Evolutionary conservation across 495 filamentous ascomycete species (phyloP), one percentile per base, ranked within the genome.

Genomic region (Achaetomiella virescens): DNA sequence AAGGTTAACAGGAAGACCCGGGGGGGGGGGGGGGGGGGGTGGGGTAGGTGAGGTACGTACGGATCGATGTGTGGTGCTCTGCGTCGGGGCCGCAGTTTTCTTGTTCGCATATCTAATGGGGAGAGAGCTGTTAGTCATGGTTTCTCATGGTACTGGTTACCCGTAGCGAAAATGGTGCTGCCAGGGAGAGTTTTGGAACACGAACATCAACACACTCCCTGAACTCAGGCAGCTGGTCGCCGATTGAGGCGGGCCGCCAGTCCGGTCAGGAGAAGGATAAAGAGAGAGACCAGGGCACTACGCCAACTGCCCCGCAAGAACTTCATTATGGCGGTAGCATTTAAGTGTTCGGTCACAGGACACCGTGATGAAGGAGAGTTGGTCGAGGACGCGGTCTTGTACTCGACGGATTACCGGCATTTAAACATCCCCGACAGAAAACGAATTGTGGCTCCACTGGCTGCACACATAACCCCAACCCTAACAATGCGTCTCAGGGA

Each of bases 141-240:
- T 15, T 1, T 7, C 14, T 3, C 17, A 17, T 7, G 25, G 42
- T 40, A 27, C 3, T 15, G 36, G 35, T 17, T 51, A 20, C 29
- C 21, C 35, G 18, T 21, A 14, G 48, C 36, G 6, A 25, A n/a
- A n/a, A 11, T 5, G 33, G 12, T 3, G 17, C 2, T 31, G 49
- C 27, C 27, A 31, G 17, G 27, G 7, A 33, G 58, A n/a, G n/a
- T n/a, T n/a, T n/a, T n/a, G 42, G 35, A 35, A 33, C 54, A 71
- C 74, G 43, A 52, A 96, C 92, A 78, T 90, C 66, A 48, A 98
- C 84, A 71, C 93, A 98, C 72, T 89, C 79, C 63, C 75, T 80
- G 70, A 98, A 98, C 61, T 96, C 92, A 12, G 90, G 89, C 42
- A 97, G 76, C 46, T 84, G 81, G 70, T 98, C 93, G 53, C 93